phyloP scores from a whole-genome alignment of 2,329 filamentous ascomycete species.

The Sclerotinia subarctica region DNA sequence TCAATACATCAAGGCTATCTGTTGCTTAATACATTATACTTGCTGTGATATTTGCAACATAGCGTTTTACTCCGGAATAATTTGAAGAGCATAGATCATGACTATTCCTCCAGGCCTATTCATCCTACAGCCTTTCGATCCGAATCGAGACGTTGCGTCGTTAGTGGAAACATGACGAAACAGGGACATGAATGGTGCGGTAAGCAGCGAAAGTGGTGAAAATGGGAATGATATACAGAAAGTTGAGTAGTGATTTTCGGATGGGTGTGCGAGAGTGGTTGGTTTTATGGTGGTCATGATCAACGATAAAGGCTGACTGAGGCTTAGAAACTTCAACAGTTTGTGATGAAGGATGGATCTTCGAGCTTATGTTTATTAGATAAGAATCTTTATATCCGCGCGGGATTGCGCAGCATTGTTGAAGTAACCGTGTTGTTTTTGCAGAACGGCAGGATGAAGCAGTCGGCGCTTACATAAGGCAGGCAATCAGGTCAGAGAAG shows the following conservation, averaged over 20 bases:
- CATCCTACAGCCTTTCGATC: neutral
- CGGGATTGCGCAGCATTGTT: neutral
- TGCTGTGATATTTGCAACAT: neutral
- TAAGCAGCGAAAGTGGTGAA: neutral
- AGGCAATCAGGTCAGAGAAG: no score
- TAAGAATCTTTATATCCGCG: neutral
- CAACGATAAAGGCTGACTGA: neutral
- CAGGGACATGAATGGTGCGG: neutral
- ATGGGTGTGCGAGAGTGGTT: neutral
- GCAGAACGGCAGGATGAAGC: neutral
- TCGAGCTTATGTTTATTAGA: no score
- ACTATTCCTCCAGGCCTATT: neutral
- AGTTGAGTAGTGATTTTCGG: neutral
- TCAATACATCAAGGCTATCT: neutral
- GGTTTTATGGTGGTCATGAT: neutral
- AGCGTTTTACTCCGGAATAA: conserved; percentile 12
- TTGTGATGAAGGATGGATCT: neutral
- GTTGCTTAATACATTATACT: neutral
- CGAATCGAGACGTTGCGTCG: neutral
- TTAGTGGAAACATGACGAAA: neutral
- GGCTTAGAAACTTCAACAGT: neutral
- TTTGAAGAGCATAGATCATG: conserved; percentile 12
- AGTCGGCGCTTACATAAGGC: neutral
- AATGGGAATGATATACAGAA: neutral
- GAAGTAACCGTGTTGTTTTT: neutral